Conservation (phyloP, 2,329 filamentous ascomycete genomes). For the Alternaria alternata region DNA sequence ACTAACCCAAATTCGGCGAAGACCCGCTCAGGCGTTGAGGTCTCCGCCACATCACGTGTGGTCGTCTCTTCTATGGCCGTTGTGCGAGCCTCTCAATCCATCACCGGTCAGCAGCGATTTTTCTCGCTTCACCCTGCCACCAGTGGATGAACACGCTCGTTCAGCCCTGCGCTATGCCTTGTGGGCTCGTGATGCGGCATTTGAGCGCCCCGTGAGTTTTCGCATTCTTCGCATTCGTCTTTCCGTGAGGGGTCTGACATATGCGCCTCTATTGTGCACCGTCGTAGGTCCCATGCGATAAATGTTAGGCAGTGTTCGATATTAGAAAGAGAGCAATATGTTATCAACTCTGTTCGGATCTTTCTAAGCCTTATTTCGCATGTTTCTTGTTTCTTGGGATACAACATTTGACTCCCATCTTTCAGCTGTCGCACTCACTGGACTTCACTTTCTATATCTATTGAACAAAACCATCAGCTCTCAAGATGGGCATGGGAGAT, state of each 20-base stretch:
- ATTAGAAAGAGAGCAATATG: neutral
- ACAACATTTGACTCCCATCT: neutral
- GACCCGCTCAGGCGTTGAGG: conserved; percentile 10
- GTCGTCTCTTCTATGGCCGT: neutral
- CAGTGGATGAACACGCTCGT: neutral
- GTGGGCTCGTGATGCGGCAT: conserved; percentile 10
- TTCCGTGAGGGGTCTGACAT: neutral
- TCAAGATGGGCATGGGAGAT: conserved; percentile 44
- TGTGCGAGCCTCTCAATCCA: conserved; percentile 1
- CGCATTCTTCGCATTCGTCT: conserved; percentile 43
- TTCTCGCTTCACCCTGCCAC: conserved; percentile 12
- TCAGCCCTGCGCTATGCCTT: conserved; percentile 28
- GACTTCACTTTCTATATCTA: neutral
- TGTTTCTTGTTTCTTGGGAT: neutral
- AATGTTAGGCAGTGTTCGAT: neutral
- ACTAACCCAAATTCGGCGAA: conserved; percentile 16
- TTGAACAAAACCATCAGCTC: neutral
- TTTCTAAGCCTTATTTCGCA: neutral
- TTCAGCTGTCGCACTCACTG: neutral
- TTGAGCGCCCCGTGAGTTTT: neutral
- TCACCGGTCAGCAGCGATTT: neutral
- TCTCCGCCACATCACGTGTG: conserved; percentile 18
- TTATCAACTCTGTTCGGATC: neutral
- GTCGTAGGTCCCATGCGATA: neutral
- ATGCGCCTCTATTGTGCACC: neutral